Conservation (phyloP, 2,329 filamentous ascomycete genomes). For the Furcasterigmium furcatum region DNA sequence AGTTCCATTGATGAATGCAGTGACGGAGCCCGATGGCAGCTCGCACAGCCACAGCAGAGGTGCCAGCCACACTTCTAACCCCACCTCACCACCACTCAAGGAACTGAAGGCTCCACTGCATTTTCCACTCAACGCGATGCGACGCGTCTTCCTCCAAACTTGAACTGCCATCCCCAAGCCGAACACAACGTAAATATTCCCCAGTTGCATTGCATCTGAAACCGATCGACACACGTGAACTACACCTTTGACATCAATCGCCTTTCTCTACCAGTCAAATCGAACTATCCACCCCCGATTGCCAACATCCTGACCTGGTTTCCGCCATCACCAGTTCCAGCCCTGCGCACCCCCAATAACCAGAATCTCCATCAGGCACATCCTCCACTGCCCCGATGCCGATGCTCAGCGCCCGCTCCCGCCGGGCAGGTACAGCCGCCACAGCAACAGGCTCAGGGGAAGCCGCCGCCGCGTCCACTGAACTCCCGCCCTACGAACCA, state of each 20-base stretch:
- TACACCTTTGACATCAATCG: neutral
- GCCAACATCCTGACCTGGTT: neutral
- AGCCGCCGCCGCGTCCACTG: conserved; percentile 12
- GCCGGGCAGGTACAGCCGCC: neutral
- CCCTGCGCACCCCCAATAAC: too few relatives aligned
- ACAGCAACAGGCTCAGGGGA: neutral
- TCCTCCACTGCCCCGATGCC: neutral
- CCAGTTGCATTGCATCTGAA: neutral
- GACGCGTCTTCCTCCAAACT: neutral
- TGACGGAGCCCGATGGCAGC: too few relatives aligned
- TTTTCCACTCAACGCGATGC: neutral
- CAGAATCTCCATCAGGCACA: neutral
- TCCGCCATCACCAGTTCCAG: neutral
- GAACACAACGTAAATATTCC: neutral
- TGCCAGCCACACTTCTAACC: too few relatives aligned
- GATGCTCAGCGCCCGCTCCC: neutral
- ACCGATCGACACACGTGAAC: neutral
- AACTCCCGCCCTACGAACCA: conserved; percentile 48
- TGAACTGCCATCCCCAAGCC: neutral
- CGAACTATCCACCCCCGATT: too few relatives aligned
- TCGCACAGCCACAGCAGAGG: too few relatives aligned
- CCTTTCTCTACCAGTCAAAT: too few relatives aligned
- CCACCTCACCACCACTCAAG: neutral
- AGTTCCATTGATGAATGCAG: too few relatives aligned
- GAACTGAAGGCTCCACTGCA: neutral